Evolutionary conservation across 2,329 filamentous ascomycete species (phyloP).

Genomic region (Arthroderma uncinatum): DNA sequence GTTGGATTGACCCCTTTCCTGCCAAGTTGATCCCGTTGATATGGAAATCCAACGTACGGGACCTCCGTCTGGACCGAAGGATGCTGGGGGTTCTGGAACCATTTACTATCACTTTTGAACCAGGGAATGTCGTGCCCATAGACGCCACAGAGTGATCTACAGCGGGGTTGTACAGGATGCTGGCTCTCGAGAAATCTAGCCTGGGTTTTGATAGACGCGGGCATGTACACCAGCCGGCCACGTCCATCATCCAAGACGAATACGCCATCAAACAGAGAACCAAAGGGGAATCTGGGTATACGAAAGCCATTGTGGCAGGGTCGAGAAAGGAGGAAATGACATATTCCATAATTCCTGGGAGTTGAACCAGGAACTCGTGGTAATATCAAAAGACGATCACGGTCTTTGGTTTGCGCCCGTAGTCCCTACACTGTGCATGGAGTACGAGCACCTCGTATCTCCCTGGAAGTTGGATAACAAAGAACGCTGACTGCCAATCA

Average conservation of each 20-base stretch:
- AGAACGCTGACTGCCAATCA: background rate
- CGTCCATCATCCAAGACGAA: background rate
- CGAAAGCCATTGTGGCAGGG: background rate
- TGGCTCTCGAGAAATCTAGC: background rate
- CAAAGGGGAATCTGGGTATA: background rate
- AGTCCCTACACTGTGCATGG: background rate
- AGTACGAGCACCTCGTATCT: too few relatives aligned
- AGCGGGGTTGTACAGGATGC: conserved; percentile 2
- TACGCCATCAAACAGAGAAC: background rate
- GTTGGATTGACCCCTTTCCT: conserved; percentile 1
- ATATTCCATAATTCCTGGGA: background rate
- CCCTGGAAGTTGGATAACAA: background rate
- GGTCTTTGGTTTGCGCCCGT: background rate
- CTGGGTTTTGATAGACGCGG: background rate
- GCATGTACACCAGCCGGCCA: background rate
- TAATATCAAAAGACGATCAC: background rate
- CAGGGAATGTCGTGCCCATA: background rate
- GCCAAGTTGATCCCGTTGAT: background rate
- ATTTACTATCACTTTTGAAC: background rate
- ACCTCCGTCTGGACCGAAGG: background rate
- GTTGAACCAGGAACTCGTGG: background rate
- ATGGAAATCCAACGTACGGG: conserved; percentile 1
- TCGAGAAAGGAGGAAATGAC: background rate
- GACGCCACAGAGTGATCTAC: conserved; percentile 3
- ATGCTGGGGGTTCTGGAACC: background rate